These are phyloP conservation scores for Phytophthora litchii DNA, from an alignment of 352 stramenopile species.

Conservation along the genomic window DNA sequence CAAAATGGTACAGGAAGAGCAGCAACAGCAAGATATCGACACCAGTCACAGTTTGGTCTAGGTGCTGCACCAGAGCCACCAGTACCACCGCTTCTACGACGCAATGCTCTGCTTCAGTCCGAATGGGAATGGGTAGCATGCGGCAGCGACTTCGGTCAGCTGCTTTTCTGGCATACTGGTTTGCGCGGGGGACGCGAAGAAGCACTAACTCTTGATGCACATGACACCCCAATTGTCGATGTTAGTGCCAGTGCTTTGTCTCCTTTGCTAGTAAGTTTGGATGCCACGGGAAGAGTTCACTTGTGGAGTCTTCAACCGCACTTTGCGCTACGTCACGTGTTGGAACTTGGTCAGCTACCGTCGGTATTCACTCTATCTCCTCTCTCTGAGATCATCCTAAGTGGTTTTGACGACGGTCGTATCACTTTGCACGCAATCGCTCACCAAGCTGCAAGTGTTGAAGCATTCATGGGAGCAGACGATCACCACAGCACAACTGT, in stretches of 20 bases:
- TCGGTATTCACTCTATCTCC: conserved; percentile 59
- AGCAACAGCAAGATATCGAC: conserved; percentile 18
- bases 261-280: conserved; percentile 60
- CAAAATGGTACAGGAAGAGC: conserved; percentile 27
- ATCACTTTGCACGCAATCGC: conserved; percentile 56
- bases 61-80: neutral
- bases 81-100: conserved; percentile 19
- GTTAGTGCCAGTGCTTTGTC: conserved; percentile 50
- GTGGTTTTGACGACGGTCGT: conserved; percentile 66
- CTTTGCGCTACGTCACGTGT: conserved; percentile 55
- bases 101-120: conserved; percentile 46
- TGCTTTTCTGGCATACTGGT: conserved; percentile 77
- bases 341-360: conserved; percentile 54
- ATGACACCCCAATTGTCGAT: conserved; percentile 53
- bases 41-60: conserved; percentile 13
- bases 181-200: conserved; percentile 42
- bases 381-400: conserved; percentile 60
- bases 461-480: conserved; percentile 38
- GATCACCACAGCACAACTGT: conserved; percentile 71
- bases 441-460: conserved; percentile 35
- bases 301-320: conserved; percentile 67
- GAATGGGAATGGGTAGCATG: conserved; percentile 71
- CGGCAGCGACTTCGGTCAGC: conserved; percentile 62
- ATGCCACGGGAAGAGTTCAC: conserved; percentile 45
- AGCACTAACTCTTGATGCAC: conserved; percentile 52